Conservation (phyloP, 805 yeast species). For the Wickerhamiella qilinensis region DNA sequence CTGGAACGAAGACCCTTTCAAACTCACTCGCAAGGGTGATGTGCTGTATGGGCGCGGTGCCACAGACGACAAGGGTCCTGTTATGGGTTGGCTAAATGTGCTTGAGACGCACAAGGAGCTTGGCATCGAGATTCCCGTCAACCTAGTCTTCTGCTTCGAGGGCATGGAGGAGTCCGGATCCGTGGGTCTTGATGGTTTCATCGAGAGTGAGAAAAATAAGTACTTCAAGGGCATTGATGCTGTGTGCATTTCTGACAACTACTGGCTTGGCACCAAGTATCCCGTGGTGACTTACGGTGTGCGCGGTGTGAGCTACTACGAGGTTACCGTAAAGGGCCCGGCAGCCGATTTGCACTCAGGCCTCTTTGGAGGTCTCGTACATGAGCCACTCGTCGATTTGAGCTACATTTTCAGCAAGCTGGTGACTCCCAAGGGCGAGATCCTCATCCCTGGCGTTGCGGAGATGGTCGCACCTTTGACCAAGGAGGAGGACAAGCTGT, state of each 20-base stretch:
- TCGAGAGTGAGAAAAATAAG: slow-evolving; percentile 56
- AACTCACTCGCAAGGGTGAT: slow-evolving; percentile 42
- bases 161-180: slow-evolving; percentile 99
- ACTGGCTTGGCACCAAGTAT: slow-evolving; percentile 95
- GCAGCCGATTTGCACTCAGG: slow-evolving; percentile 97
- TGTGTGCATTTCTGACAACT: slow-evolving; percentile 91
- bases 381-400: slow-evolving; percentile 94
- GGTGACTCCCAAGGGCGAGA: slow-evolving; percentile 70
- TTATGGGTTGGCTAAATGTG: slow-evolving; percentile 88
- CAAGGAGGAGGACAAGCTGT: slow-evolving; percentile 56
- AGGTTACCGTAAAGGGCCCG: slow-evolving; percentile 71
- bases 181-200: slow-evolving; percentile 71
- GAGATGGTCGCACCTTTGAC: slow-evolving; percentile 95
- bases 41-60: slow-evolving; percentile 84
- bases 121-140: slow-evolving; percentile 82
- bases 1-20: slow-evolving; percentile 88
- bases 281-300: slow-evolving; percentile 96
- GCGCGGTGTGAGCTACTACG: slow-evolving; percentile 92
- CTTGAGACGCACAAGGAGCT: slow-evolving; percentile 79
- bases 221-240: slow-evolving; percentile 86
- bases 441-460: slow-evolving; percentile 69
- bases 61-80: slow-evolving; percentile 97
- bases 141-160: slow-evolving; percentile 82
- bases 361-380: slow-evolving; percentile 90
- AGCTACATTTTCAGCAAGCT: slow-evolving; percentile 58